Percentiles rank a stretch among this genome's conserved stretches.
phyloP scores from a whole-genome alignment of 176 grass and related monocot species.

The Paspalum notatum region DNA sequence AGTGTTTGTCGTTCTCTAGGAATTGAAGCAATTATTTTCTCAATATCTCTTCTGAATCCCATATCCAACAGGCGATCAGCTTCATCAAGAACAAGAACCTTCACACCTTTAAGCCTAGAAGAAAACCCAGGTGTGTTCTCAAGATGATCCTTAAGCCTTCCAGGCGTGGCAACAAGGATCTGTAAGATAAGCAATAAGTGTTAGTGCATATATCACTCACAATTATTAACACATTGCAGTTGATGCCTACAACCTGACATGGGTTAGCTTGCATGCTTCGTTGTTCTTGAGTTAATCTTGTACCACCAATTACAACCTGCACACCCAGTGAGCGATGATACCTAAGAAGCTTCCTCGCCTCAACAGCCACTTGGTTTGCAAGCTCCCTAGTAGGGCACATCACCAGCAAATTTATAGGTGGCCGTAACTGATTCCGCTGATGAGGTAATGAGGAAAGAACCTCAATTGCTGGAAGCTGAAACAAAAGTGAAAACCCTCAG shows the following conservation, averaged over 20 bases:
- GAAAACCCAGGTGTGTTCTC: slow-evolving; percentile 89
- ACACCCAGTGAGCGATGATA: slow-evolving; percentile 77
- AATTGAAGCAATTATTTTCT: slow-evolving; percentile 84
- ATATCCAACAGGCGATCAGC: slow-evolving; percentile 95
- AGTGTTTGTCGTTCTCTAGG: slow-evolving; percentile 93
- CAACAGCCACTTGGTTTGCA: slow-evolving; percentile 81
- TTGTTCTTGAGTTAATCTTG: slow-evolving; percentile 77
- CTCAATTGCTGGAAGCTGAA: slow-evolving; percentile 96
- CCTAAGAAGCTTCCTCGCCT: slow-evolving; percentile 93
- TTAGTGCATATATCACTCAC: slow-evolving; percentile 28
- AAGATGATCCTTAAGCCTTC: slow-evolving; percentile 93
- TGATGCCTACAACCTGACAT: slow-evolving; percentile 77
- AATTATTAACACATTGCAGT: slow-evolving; percentile 27
- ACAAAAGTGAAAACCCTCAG: slow-evolving; percentile 38
- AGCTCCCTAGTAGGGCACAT: slow-evolving; percentile 93
- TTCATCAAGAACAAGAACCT: slow-evolving; percentile 97
- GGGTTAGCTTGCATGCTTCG: slow-evolving; percentile 75
- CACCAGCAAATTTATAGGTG: slow-evolving; percentile 90
- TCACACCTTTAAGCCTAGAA: slow-evolving; percentile 75
- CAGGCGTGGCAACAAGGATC: slow-evolving; percentile 97
- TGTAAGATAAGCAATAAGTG: slow-evolving; percentile 33
- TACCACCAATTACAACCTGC: slow-evolving; percentile 95
- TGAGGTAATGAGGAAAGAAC: slow-evolving; percentile 67
- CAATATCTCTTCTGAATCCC: slow-evolving; percentile 96
- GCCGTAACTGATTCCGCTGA: slow-evolving; percentile 41